phyloP scores from a whole-genome alignment of 2,329 filamentous ascomycete genomes.

The Ceratocystis ficicola region DNA sequence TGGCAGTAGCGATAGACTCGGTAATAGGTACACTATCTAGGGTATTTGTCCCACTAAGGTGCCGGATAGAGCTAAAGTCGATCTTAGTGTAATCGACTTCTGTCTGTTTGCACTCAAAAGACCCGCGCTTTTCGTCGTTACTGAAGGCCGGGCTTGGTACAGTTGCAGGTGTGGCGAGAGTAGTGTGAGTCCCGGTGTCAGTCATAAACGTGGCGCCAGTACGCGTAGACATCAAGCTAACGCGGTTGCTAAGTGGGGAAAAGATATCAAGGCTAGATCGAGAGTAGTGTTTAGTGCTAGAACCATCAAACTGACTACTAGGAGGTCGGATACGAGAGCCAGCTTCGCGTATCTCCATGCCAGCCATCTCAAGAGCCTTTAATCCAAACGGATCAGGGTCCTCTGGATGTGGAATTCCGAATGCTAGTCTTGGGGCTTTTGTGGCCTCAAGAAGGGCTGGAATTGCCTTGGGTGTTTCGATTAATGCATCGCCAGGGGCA shows the following conservation, averaged over 20 bases:
- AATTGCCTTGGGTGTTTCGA: conserved; percentile 36
- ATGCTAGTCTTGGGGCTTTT: conserved; percentile 38
- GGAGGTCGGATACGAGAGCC: conserved; percentile 57
- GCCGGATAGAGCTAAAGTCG: conserved; percentile 40
- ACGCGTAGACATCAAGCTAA: conserved; percentile 62
- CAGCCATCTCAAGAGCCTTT: conserved; percentile 77
- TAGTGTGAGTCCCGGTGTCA: conserved; percentile 54
- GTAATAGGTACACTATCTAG: conserved; percentile 26
- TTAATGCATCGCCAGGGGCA: conserved; percentile 61
- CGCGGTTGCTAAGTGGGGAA: conserved; percentile 48
- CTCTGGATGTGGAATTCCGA: conserved; percentile 65
- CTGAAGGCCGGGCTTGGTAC: conserved; percentile 44
- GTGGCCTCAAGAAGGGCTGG: conserved; percentile 25
- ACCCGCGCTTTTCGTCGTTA: conserved; percentile 37
- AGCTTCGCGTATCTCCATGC: conserved; percentile 82
- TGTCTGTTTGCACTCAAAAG: conserved; percentile 29
- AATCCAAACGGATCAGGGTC: conserved; percentile 91
- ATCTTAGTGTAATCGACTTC: conserved; percentile 51
- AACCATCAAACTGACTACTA: conserved; percentile 73
- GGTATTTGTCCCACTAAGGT: conserved; percentile 34
- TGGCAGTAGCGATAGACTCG: conserved; percentile 20
- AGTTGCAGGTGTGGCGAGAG: conserved; percentile 41
- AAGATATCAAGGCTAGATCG: conserved; percentile 58
- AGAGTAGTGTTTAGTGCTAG: conserved; percentile 49
- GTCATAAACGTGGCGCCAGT: conserved; percentile 61